Conservation (phyloP, 768 basidiomycete genomes). For the Amanita subjunquillea region DNA sequence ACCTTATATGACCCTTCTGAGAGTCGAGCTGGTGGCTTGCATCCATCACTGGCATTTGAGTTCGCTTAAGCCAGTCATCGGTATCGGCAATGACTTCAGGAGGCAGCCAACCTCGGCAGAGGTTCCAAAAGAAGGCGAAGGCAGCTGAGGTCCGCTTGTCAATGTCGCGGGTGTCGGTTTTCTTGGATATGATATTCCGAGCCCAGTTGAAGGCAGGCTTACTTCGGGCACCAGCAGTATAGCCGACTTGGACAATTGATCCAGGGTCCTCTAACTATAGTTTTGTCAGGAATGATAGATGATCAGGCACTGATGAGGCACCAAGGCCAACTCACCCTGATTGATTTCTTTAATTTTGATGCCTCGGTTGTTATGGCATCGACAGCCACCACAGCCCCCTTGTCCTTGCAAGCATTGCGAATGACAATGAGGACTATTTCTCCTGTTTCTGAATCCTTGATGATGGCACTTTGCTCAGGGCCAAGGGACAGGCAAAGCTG, state of each 20-base stretch:
- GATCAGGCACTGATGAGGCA: too few species aligned
- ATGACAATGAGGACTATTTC: too few species aligned
- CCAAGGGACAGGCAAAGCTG: too few species aligned
- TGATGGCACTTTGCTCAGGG: too few species aligned
- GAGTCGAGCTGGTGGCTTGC: not conserved
- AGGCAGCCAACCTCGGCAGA: conserved; percentile 11
- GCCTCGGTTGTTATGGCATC: too few species aligned
- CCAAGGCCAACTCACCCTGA: too few species aligned
- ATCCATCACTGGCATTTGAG: conserved; percentile 1
- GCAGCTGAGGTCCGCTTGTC: conserved; percentile 1
- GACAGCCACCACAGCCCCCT: too few species aligned
- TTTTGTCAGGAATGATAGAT: too few species aligned
- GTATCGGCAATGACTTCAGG: conserved; percentile 2
- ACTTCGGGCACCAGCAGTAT: not conserved
- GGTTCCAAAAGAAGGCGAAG: too few species aligned
- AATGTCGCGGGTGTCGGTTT: not conserved
- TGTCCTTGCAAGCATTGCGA: too few species aligned
- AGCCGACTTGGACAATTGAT: conserved; percentile 2
- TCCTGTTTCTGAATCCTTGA: too few species aligned
- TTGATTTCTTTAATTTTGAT: too few species aligned
- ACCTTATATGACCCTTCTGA: not conserved
- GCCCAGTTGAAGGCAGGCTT: conserved; percentile 11
- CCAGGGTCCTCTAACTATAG: conserved; percentile 9
- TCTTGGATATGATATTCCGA: conserved; percentile 5
- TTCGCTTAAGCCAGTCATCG: not conserved